Evolutionary conservation across 2,329 filamentous ascomycete genomes (phyloP).

Genomic region (Parasarocladium wereldwijsianum): DNA sequence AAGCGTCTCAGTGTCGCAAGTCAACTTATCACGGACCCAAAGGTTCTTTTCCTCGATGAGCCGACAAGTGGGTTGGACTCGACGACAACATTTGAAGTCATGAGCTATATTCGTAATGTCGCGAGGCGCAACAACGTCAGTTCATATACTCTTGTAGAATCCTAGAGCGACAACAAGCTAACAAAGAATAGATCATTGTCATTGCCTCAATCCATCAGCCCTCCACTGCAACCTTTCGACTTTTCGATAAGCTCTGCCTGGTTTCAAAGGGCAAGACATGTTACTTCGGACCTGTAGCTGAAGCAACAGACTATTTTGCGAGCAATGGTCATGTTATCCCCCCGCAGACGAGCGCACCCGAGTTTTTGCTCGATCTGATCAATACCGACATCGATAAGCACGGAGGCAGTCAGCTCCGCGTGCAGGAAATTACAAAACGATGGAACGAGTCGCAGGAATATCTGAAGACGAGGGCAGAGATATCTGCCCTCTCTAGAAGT

Average conservation of each 20-base stretch:
- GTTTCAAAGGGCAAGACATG: conserved; percentile 56
- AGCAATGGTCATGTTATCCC: conserved; percentile 48
- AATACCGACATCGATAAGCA: conserved; percentile 59
- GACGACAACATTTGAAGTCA: conserved; percentile 60
- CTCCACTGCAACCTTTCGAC: conserved; percentile 61
- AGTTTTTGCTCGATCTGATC: conserved; percentile 64
- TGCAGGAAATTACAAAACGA: conserved; percentile 11
- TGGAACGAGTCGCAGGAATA: conserved; percentile 14
- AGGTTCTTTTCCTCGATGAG: conserved; percentile 71
- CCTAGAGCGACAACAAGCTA: background rate
- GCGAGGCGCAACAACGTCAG: conserved; percentile 50
- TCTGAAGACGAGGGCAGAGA: conserved; percentile 5
- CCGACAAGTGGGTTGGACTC: conserved; percentile 76
- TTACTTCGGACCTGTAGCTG: conserved; percentile 53
- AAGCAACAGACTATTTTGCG: conserved; percentile 49
- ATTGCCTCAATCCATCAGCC: conserved; percentile 79
- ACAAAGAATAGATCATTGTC: conserved; percentile 46
- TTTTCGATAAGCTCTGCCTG: conserved; percentile 68
- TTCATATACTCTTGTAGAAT: no score
- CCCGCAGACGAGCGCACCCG: conserved; percentile 61
- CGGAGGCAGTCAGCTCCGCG: conserved; percentile 24
- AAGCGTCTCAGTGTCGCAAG: conserved; percentile 65
- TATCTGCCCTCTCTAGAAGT: no score
- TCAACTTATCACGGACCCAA: conserved; percentile 67
- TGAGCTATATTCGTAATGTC: conserved; percentile 54